Evolutionary conservation across 2,329 filamentous ascomycete species (phyloP).

Genomic region (Penicillium sp.): DNA sequence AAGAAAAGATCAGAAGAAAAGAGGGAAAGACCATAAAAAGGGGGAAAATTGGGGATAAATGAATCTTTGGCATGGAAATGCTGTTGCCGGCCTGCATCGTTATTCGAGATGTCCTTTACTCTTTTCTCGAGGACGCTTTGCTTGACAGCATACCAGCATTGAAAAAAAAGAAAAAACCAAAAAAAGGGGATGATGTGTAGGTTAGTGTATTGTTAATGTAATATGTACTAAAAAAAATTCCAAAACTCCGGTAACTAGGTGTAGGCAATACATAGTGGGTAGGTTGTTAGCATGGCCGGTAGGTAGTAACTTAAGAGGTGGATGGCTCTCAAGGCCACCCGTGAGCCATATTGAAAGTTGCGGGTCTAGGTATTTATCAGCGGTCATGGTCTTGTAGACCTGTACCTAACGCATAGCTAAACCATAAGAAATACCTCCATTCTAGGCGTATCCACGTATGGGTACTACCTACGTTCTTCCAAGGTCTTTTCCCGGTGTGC

Average conservation of each 20-base stretch:
- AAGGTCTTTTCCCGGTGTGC: too few relatives aligned
- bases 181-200: constrained; percentile 1
- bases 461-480: too few relatives aligned
- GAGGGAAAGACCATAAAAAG: too few relatives aligned
- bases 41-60: neutral
- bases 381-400: too few relatives aligned
- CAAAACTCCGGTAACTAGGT: neutral
- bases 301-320: too few relatives aligned
- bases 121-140: neutral
- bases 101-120: neutral
- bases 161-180: neutral
- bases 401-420: too few relatives aligned
- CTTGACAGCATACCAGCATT: neutral
- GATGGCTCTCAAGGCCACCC: too few relatives aligned
- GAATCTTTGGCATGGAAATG: neutral
- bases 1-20: too few relatives aligned
- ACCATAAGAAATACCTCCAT: too few relatives aligned
- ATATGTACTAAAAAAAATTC: neutral
- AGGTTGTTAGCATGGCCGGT: neutral
- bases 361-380: too few relatives aligned
- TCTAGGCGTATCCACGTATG: too few relatives aligned
- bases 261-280: neutral
- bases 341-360: too few relatives aligned
- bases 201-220: neutral
- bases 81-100: neutral